Evolutionary conservation across 2,329 filamentous ascomycete genomes (phyloP).

Genomic region (Ophiosphaerella narmari): DNA sequence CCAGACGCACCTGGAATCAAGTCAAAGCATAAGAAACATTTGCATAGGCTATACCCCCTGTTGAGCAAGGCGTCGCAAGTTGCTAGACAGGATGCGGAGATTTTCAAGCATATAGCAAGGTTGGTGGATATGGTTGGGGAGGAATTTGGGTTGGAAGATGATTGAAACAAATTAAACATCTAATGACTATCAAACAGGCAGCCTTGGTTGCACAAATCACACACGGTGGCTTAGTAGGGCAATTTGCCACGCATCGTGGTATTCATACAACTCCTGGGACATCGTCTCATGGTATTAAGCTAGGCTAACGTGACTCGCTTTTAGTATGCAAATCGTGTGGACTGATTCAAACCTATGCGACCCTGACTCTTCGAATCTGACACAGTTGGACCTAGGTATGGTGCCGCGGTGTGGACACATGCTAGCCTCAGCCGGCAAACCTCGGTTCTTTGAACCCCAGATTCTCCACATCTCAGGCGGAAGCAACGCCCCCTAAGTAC

Average conservation of each 20-base stretch:
- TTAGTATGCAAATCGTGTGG: no score
- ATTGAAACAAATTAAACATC: conserved; percentile 5
- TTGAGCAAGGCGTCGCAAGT: conserved; percentile 67
- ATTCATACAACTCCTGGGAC: no score
- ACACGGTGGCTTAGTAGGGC: no score
- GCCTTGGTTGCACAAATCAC: no score
- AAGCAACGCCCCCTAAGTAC: conserved; percentile 4
- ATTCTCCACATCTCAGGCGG: conserved; percentile 2
- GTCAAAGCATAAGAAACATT: conserved; percentile 65
- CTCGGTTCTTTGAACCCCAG: conserved; percentile 11
- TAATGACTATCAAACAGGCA: no score
- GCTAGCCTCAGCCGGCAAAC: background rate
- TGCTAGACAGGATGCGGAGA: conserved; percentile 65
- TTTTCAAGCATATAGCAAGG: conserved; percentile 52
- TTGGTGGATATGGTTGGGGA: conserved; percentile 49
- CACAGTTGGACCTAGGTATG: no score
- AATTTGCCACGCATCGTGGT: no score
- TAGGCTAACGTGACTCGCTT: no score
- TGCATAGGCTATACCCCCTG: conserved; percentile 80
- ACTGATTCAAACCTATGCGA: no score
- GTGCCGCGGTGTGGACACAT: no score
- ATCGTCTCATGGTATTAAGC: no score
- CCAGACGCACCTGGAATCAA: conserved; percentile 50
- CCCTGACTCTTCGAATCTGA: no score
- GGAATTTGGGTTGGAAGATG: conserved; percentile 40